Percentiles rank a stretch among this genome's conserved stretches.
Evolutionary conservation across 2,329 filamentous ascomycete genomes (phyloP).

Genomic region (Elsinoe arachidis): DNA sequence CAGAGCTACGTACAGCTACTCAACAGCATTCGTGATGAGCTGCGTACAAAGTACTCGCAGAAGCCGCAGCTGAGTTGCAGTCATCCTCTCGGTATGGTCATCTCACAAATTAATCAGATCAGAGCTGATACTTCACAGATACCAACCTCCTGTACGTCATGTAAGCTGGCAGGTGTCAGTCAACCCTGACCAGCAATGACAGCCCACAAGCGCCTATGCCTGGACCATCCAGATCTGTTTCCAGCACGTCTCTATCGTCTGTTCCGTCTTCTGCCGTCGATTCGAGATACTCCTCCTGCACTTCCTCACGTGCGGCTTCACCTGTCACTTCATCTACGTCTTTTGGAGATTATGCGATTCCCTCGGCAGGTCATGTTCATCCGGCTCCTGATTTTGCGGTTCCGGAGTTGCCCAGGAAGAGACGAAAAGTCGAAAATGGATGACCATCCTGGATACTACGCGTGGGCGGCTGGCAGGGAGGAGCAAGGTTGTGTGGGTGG

Average conservation of each 20-base stretch:
- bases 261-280: neutral
- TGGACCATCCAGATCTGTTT: neutral
- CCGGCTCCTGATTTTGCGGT: conserved; percentile 1
- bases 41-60: conserved; percentile 79
- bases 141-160: conserved; percentile 38
- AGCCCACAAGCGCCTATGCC: neutral
- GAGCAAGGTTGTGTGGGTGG: neutral
- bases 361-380: neutral
- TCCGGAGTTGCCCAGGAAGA: conserved; percentile 9
- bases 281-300: conserved; percentile 5
- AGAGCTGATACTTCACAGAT: conserved; percentile 25
- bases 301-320: conserved; percentile 7
- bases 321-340: neutral
- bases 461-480: neutral
- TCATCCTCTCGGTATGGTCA: conserved; percentile 72
- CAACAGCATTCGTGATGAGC: conserved; percentile 87
- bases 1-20: conserved; percentile 94
- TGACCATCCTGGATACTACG: neutral
- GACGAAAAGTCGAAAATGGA: conserved; percentile 8
- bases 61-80: conserved; percentile 95
- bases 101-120: conserved; percentile 11
- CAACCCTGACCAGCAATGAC: conserved; percentile 7
- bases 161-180: conserved; percentile 22
- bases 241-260: neutral
- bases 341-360: neutral